Base-by-base conservation (phyloP, 176 grass and related monocot species). In the Phoenix dactylifera region DNA sequence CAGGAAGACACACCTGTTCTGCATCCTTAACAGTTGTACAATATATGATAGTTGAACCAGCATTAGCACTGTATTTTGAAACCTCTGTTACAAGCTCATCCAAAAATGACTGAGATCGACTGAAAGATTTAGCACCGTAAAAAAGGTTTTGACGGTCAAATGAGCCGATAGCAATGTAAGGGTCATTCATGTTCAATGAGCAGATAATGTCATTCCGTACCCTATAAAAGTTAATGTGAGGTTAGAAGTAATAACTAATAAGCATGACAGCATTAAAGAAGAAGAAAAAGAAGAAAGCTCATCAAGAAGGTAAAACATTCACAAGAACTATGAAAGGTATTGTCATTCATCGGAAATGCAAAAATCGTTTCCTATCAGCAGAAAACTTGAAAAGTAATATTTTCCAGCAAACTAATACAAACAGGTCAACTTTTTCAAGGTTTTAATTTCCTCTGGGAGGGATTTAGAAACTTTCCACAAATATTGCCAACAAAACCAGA, bases 111-210 rank as follows among this genome's bases (percentile, higher is more conserved):
- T 59, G 62, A 62, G 87, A 87, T 59, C 78, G 68, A 48, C 72
- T 90, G 78, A 64, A 87, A 62, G 61, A 70, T 72, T 90, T 97
- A 28, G 79, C 69, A 6, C 64, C 87, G 6, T 97, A 97, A 75
- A 97, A 97, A 69, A 97, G 78, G 62, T 97, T 97, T 12, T 77
- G 35, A 26, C 92, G 87, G 71, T 88, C 84, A 80, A 97, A 97
- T 44, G 92, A 97, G 51, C 80, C 84, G 15, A 97, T 55, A 29
- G 68, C 75, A 64, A 88, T 69, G 10, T 85, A 74, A 70, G 92
- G 81, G 52, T 73, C 75, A 30, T 5, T 44, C 53, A 97, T 72
- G 50, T 65, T 72, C 78, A 97, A 82, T 18, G 92, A 97, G 69
- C 58, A 75, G 54, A 70, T 60, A 82, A 97, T 97, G 74, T 97